Evolutionary conservation across 352 stramenopile species (phyloP), one percentile per base, ranked within the genome.

Genomic region (Globisporangium lucens): DNA sequence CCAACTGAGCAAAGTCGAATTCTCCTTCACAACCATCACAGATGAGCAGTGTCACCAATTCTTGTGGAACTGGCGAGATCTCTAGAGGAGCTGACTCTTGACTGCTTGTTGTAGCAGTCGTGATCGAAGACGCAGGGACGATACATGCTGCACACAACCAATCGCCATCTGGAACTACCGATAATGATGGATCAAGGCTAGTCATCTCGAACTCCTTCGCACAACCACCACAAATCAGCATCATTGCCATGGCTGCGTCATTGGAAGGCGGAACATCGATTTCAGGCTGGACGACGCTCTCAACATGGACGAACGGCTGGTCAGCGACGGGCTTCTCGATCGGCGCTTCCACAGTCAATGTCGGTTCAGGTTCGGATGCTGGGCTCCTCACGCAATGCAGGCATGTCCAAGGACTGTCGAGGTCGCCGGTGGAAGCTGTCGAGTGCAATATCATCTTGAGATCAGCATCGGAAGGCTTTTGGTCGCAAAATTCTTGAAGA

Each of bases 401-500:
- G 29, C 60, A 65, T 15, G n/a, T 38, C 60, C 60, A 65, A 27
- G 3, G 17, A 57, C 13, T 65, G 36, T 13, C 13, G 43, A 24
- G 17, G 43, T 51, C 43, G 17, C 17, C 67, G n/a, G 4, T 55
- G 17, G 55, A 5, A 5, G 41, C 24, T 24, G 17, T 27, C 6
- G 29, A 29, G 49, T 12, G 47, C 27, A 78, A 20, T 20, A 80
- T 52, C 10, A 71, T 63, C 0, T 71, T 61, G 29, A 82, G 33
- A 27, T 27, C 72, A 10, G 46, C n/a, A 56, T 85, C 78, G 7
- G 57, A 71, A 51, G 53, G 51, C 22, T 77, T 53, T 12, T 55
- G 52, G 51, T 83, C 72, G 36, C 67, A 78, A 63, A 85, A 83
- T 46, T 85, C 78, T 17, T 80, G 65, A 27, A 85, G 46, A 60